Conservation (phyloP, 2,329 filamentous ascomycete species). For the Hypocreales sp. region DNA sequence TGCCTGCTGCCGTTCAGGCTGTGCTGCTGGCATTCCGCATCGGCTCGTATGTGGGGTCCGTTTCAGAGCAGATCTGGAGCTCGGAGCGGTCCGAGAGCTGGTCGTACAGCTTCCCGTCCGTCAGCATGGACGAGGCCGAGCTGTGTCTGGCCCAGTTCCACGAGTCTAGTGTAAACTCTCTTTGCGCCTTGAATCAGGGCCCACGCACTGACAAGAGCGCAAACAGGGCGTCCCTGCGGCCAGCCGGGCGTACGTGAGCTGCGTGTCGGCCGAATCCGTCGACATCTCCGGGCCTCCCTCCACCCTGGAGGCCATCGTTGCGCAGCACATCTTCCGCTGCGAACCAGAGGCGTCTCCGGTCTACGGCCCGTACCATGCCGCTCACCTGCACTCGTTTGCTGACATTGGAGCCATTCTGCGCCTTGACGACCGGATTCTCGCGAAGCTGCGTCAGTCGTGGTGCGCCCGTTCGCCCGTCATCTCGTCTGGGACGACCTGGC, state of each 20-base stretch:
- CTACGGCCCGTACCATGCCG: not conserved
- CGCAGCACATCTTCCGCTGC: not conserved
- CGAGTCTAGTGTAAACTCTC: not conserved
- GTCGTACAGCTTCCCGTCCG: not conserved
- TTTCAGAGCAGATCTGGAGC: not conserved
- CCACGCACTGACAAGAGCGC: too few species aligned
- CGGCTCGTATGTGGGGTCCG: not conserved
- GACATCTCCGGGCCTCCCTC: not conserved
- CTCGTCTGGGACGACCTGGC: too few species aligned
- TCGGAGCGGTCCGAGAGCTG: not conserved
- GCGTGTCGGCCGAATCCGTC: not conserved
- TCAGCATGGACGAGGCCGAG: not conserved
- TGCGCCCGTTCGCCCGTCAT: too few species aligned
- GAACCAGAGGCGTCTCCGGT: not conserved
- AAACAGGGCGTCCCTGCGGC: not conserved
- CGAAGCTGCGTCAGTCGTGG: too few species aligned
- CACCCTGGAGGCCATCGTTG: not conserved
- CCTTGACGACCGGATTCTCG: too few species aligned
- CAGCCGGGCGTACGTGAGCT: not conserved
- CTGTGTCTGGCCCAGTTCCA: not conserved
- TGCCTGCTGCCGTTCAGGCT: not conserved
- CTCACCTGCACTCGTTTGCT: not conserved
- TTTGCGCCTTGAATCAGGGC: too few species aligned
- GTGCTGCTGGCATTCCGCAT: not conserved
- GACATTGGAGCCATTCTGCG: too few species aligned